Evolutionary conservation across 1,139 yeast species (phyloP).

Genomic region (Protomyces lactucae-debilis): DNA sequence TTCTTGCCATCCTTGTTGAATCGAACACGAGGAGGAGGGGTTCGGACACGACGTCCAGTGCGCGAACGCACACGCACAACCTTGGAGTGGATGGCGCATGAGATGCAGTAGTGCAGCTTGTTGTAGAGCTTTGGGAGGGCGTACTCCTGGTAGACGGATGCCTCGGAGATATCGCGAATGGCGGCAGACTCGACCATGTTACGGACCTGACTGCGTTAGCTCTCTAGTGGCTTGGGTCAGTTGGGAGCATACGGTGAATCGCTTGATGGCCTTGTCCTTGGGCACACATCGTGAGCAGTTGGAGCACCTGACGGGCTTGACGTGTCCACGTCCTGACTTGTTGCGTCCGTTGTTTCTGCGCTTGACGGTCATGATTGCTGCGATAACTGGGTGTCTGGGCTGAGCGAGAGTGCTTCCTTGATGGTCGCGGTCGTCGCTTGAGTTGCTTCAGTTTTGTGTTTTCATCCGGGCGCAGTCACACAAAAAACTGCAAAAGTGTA

Average conservation of each 20-base stretch:
- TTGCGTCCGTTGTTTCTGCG: constrained; percentile 99
- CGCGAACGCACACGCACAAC: constrained; percentile 99
- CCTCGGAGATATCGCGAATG: constrained; percentile 90
- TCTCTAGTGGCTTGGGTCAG: background rate
- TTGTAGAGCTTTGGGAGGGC: constrained; percentile 99
- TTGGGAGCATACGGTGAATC: constrained; percentile 71
- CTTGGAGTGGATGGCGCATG: constrained; percentile 99
- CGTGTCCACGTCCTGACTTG: constrained; percentile 99
- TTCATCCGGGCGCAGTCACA: no score
- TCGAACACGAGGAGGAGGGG: constrained; percentile 99
- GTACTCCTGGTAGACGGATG: constrained; percentile 98
- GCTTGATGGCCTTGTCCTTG: constrained; percentile 99
- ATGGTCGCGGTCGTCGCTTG: no score
- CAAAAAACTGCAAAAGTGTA: no score
- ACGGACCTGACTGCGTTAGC: constrained; percentile 44
- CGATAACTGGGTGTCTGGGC: no score
- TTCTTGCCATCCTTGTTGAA: constrained; percentile 86
- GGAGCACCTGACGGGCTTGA: constrained; percentile 98
- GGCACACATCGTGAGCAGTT: constrained; percentile 99
- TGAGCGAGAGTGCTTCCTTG: no score
- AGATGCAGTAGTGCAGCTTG: constrained; percentile 99
- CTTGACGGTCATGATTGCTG: constrained; percentile 85
- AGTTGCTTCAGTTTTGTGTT: no score
- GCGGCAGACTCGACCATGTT: constrained; percentile 99
- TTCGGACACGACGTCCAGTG: constrained; percentile 96